Percentiles rank a stretch among this genome's conserved stretches.
These are phyloP conservation scores for Penicillium occitanis DNA, from an alignment of 2,329 filamentous ascomycete species.

Conservation along the genomic window DNA sequence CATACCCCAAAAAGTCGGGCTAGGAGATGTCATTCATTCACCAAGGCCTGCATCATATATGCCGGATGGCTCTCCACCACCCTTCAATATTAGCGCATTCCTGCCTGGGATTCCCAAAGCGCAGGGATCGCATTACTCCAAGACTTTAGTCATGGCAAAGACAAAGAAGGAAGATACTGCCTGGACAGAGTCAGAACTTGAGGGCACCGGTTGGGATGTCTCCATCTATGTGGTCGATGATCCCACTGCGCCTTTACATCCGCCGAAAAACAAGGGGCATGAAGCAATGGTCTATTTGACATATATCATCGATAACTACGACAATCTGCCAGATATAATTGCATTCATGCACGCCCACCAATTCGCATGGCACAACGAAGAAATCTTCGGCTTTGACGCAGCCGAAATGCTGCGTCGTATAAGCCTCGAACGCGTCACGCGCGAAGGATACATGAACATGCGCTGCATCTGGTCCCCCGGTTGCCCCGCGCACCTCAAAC, in stretches of 20 bases:
- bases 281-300: conserved; percentile 64
- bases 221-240: conserved; percentile 57
- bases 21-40: conserved; percentile 33
- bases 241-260: conserved; percentile 49
- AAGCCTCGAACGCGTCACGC: conserved; percentile 52
- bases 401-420: conserved; percentile 53
- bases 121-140: conserved; percentile 52
- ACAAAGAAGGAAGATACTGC: conserved; percentile 11
- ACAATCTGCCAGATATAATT: conserved; percentile 57
- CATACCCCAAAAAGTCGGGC: conserved; percentile 38
- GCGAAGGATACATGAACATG: conserved; percentile 60
- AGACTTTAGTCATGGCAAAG: conserved; percentile 46
- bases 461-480: conserved; percentile 60
- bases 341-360: conserved; percentile 62
- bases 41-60: conserved; percentile 16
- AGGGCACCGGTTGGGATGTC: conserved; percentile 50
- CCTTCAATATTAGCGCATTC: conserved; percentile 28
- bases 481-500: conserved; percentile 60
- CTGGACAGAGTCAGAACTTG: conserved; percentile 52
- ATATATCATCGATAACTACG: conserved; percentile 64
- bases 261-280: conserved; percentile 60
- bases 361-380: conserved; percentile 61
- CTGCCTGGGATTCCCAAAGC: conserved; percentile 43
- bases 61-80: conserved; percentile 13
- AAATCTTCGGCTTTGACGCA: conserved; percentile 52